Conservation (phyloP, 495 filamentous ascomycete genomes). For the Lepidopterella palustris region DNA sequence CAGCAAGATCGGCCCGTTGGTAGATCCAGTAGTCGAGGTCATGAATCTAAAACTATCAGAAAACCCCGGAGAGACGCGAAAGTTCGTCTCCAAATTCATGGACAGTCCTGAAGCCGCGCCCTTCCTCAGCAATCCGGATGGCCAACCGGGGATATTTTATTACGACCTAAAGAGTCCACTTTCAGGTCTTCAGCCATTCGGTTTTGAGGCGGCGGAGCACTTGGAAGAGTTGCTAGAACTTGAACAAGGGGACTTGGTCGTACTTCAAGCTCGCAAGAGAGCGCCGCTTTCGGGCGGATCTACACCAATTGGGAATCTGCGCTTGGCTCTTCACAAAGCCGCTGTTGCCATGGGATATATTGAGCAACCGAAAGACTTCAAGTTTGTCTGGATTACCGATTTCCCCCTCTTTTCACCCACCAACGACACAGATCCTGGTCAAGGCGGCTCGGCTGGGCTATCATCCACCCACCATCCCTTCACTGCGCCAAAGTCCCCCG, state of each 20-base stretch:
- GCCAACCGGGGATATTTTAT: constrained; percentile 69
- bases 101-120: constrained; percentile 54
- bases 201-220: constrained; percentile 61
- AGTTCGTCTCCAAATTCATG: constrained; percentile 65
- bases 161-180: constrained; percentile 64
- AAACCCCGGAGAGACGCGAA: constrained; percentile 43
- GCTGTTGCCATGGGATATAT: constrained; percentile 57
- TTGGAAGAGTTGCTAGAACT: constrained; percentile 48
- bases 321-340: constrained; percentile 60
- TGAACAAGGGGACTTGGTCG: constrained; percentile 66
- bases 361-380: constrained; percentile 48
- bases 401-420: constrained; percentile 86
- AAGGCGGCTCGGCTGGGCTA: constrained; percentile 72
- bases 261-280: constrained; percentile 70
- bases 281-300: constrained; percentile 59
- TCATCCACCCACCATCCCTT: constrained; percentile 93
- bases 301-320: constrained; percentile 71
- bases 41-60: constrained; percentile 52
- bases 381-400: constrained; percentile 75
- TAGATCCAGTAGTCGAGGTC: constrained; percentile 61
- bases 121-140: constrained; percentile 59
- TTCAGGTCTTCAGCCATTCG: constrained; percentile 63
- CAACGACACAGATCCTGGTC: constrained; percentile 65
- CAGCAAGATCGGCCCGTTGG: constrained; percentile 59
- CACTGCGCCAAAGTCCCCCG: constrained; percentile 68